Evolutionary conservation across 2,329 filamentous ascomycete genomes (phyloP).

Genomic region (Microdochium trichocladiopsis): DNA sequence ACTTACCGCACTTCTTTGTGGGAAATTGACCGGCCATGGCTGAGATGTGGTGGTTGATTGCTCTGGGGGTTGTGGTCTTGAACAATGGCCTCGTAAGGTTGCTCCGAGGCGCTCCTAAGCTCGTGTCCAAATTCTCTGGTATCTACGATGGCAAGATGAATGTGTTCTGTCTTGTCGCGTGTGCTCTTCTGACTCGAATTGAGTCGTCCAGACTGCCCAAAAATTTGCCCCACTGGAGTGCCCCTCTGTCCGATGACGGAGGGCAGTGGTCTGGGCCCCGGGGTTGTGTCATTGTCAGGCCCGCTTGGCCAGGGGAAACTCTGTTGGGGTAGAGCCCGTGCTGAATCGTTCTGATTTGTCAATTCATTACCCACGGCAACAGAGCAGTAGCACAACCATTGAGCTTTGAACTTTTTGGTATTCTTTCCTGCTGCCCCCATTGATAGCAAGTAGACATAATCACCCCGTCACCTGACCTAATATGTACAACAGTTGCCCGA

Average conservation of each 20-base stretch:
- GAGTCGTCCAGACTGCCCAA: background rate
- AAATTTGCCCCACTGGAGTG: conserved; percentile 11
- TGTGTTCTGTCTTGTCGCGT: background rate
- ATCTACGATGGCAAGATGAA: background rate
- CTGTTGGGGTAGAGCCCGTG: too few relatives aligned
- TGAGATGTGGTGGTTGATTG: background rate
- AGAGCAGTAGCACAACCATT: background rate
- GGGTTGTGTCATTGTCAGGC: background rate
- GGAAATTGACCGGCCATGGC: conserved; percentile 34
- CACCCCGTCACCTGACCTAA: background rate
- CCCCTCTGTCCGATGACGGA: conserved; percentile 23
- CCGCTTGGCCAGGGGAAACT: too few relatives aligned
- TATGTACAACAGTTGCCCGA: background rate
- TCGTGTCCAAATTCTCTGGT: too few relatives aligned
- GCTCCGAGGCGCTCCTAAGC: too few relatives aligned
- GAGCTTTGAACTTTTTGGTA: background rate
- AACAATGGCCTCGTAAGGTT: background rate
- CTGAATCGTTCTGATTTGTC: too few relatives aligned
- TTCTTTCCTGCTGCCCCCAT: background rate
- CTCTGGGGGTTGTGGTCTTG: conserved; percentile 2
- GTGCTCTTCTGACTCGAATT: background rate
- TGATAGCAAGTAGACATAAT: background rate
- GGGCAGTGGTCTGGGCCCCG: background rate
- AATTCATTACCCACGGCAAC: too few relatives aligned
- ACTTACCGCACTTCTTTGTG: conserved; percentile 52